Base-by-base conservation (phyloP, 1,284 basidiomycete genomes). In the Marasmius tenuissimus region DNA sequence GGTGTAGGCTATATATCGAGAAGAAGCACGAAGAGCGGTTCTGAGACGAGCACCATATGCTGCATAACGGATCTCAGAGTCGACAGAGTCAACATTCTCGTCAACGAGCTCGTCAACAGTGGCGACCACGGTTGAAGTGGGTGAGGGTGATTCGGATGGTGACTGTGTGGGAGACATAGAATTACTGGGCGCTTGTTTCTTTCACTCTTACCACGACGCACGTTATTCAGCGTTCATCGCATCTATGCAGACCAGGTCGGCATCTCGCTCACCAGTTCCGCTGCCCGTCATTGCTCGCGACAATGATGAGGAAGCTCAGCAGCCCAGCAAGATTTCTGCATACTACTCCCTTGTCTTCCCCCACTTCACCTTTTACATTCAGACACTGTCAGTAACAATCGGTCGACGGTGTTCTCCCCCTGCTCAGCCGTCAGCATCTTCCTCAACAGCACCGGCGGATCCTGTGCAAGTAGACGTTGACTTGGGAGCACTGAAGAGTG, bases 341-440 rank as follows among this genome's bases (percentile, higher is more conserved):
- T 97, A 96, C 72, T 96, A 95, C 76, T 93, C 92, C 73, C 90
- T 97, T 62, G 92, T 94, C 73, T 97, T 97, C 71, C 93, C 93
- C 45, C 88, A 88, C 76, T 94, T 94, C 75, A 94, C 93, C 60
- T 93, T 93, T 76, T 94, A 92, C 77, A 86, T 94, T 51, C 92
- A 94, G 76, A 93, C 89, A 12, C 85, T 93, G 59, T 85, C 85
- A 34, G 87, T 93, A 61, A 89, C 90, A 61, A 92, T 94, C 70
- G 92, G 92, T 37, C 82, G 92, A 45, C 80, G 90, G 68, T 88
- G 88, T 65, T 77, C 78, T 48, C 77, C 78, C 11, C 77, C 59
- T 22, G 35, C 63, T 10, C 56, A 55, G 42, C n/a, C 27, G n/a
- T 73, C 81, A 61, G 83, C 74, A 72, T 77, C 77, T 78, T 89